Evolutionary conservation across 352 stramenopile species (phyloP).

Genomic region (Peronospora belbahrii): DNA sequence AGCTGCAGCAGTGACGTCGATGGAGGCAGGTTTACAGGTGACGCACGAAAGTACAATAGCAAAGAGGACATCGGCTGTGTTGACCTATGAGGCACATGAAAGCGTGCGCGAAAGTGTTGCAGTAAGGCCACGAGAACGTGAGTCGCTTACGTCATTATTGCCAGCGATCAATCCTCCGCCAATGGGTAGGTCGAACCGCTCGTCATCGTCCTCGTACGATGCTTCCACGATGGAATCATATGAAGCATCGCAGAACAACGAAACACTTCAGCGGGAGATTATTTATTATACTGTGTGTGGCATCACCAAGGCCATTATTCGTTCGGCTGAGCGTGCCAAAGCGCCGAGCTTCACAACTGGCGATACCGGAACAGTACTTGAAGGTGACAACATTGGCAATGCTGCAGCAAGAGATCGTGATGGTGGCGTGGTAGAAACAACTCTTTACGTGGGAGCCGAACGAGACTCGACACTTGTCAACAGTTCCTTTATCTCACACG

Average conservation of each 20-base stretch:
- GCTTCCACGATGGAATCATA: slow-evolving; percentile 23
- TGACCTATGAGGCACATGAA: slow-evolving; percentile 14
- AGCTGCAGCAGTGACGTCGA: slow-evolving; percentile 16
- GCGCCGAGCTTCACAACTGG: slow-evolving; percentile 15
- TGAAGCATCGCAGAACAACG: slow-evolving; percentile 56
- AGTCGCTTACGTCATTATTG: slow-evolving; percentile 14
- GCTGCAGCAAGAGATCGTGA: slow-evolving; percentile 6
- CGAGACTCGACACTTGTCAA: slow-evolving; percentile 40
- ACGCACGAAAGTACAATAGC: slow-evolving; percentile 7
- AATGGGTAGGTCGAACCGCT: slow-evolving; percentile 18
- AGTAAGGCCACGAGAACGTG: slow-evolving; percentile 9
- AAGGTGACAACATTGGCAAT: slow-evolving; percentile 26
- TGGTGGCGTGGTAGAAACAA: slow-evolving; percentile 19
- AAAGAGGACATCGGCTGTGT: slow-evolving; percentile 5
- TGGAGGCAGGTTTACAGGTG: slow-evolving; percentile 14
- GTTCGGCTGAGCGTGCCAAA: slow-evolving; percentile 32
- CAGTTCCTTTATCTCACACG: slow-evolving; percentile 38
- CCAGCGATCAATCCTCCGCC: slow-evolving; percentile 5
- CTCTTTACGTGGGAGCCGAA: slow-evolving; percentile 47
- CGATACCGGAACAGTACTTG: not conserved
- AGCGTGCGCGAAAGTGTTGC: slow-evolving; percentile 15
- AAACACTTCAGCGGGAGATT: slow-evolving; percentile 73
- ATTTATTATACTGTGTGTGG: slow-evolving; percentile 80
- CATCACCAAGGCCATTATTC: slow-evolving; percentile 68
- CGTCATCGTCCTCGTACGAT: slow-evolving; percentile 25